Conservation (phyloP, 78 protist species). For the Cavenderia fasciculata region DNA sequence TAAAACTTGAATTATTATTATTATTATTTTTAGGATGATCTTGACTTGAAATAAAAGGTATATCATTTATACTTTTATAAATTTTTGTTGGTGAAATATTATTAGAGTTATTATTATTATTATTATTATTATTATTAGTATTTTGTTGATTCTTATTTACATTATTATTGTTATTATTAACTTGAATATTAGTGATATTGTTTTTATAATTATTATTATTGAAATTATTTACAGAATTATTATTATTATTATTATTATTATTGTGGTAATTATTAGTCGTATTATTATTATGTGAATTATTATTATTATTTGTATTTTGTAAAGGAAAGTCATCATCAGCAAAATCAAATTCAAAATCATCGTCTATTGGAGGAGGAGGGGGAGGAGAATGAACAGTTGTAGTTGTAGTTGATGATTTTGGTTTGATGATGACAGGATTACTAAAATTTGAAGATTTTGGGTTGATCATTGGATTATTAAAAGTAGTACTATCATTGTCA, state of each 20-base stretch:
- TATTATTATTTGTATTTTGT: neutral
- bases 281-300: neutral
- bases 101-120: neutral
- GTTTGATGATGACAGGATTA: too few relatives aligned
- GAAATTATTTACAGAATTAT: neutral
- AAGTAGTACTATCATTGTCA: neutral
- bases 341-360: conserved; percentile 28
- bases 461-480: neutral
- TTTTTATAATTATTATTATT: neutral
- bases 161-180: neutral
- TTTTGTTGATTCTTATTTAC: too few relatives aligned
- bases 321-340: neutral
- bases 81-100: neutral
- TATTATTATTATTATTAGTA: neutral
- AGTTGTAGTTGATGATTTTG: neutral
- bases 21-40: too few relatives aligned
- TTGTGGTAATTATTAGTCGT: neutral
- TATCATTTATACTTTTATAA: too few relatives aligned
- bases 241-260: neutral
- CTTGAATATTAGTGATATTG: neutral
- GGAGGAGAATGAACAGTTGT: neutral
- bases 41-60: too few relatives aligned
- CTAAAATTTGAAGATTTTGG: too few relatives aligned
- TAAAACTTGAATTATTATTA: neutral
- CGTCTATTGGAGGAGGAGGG: neutral